Percentiles rank a stretch among this genome's conserved stretches.
Evolutionary conservation across 164 flowering plant genomes (phyloP).

Genomic region (Dillenia suffruticosa): DNA sequence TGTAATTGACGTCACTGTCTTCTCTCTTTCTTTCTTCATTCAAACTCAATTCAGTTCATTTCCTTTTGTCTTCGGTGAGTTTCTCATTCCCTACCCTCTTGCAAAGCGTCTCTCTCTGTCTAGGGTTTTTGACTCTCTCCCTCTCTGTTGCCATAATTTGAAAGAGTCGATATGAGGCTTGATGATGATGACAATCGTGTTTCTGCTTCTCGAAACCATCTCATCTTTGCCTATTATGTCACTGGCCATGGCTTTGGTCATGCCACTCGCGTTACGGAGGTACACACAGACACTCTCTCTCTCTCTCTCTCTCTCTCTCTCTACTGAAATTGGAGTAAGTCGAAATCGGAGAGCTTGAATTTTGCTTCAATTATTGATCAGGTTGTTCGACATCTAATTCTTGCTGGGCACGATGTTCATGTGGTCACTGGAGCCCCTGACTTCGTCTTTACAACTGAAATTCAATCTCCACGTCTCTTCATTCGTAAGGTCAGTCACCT

Average conservation of each 20-base stretch:
- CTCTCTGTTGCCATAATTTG: too few species aligned
- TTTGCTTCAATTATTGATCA: conserved; percentile 15
- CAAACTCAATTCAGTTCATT: too few species aligned
- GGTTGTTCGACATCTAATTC: conserved; percentile 84
- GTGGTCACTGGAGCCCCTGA: conserved; percentile 94
- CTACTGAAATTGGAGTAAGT: conserved; percentile 1
- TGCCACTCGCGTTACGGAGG: conserved; percentile 99
- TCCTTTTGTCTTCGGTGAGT: too few species aligned
- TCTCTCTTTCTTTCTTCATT: too few species aligned
- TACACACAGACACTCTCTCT: conserved; percentile 1
- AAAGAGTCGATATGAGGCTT: conserved; percentile 27
- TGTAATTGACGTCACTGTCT: too few species aligned
- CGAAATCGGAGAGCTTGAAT: not conserved
- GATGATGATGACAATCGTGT: conserved; percentile 24
- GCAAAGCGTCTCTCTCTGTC: too few species aligned
- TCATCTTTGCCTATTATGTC: conserved; percentile 90
- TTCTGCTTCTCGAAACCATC: conserved; percentile 36
- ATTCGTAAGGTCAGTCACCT: conserved; percentile 67
- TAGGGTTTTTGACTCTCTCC: too few species aligned
- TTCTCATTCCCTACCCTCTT: too few species aligned
- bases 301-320: not conserved
- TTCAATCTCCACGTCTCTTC: conserved; percentile 76
- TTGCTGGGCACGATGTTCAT: conserved; percentile 90
- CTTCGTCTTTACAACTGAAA: conserved; percentile 81
- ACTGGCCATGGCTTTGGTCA: conserved; percentile 99